Base-by-base conservation (phyloP, 225 moss, liverwort and hornwort species). In the Marchantia polymorpha region DNA sequence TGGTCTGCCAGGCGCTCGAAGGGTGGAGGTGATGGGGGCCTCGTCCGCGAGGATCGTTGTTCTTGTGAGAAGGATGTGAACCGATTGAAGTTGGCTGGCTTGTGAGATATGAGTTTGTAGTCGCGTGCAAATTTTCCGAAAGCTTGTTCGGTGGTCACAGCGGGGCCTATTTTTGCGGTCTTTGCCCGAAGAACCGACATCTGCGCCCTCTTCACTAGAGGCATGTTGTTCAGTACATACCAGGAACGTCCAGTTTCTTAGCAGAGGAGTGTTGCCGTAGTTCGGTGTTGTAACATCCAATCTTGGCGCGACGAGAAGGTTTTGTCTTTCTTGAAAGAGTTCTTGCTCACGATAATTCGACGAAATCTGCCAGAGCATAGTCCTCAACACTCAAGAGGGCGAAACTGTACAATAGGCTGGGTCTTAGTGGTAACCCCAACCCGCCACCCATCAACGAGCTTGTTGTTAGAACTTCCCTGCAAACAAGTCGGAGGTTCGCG, bases 301-400 rank as follows among this genome's bases (percentile, higher is more conserved):
- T 64, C 64, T 64, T n/a, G 63, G 47, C 30, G 64, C 19, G 23
- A 13, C 77, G 23, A 25, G 15, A 16, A 77, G 64, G 47, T 60
- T 69, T 22, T 60, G n/a, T 25, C 3, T 39, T 39, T 23, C 25
- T 61, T 76, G 60, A 29, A 47, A 61, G 59, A 76, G 20, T 9
- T 67, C 10, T 52, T 66, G 67, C 10, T 53, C 39, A 39, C 39
- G 39, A 39, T 11, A 79, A 79, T 79, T 79, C 69, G 78, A 52
- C 78, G 78, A 79, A 53, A 79, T 55, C 51, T 68, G 78, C 52
- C 69, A 31, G n/a, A 69, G 53, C 12, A 25, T 78, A 15, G 17
- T 70, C 11, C 39, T 69, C 30, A 27, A 69, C 53, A 52, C 29
- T 51, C 26, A 10, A 65, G 46, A 26, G 64, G 13, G 65, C 46